These are phyloP conservation scores for Lachancea meyersii DNA, from an alignment of 805 yeast genomes.

Conservation along the genomic window DNA sequence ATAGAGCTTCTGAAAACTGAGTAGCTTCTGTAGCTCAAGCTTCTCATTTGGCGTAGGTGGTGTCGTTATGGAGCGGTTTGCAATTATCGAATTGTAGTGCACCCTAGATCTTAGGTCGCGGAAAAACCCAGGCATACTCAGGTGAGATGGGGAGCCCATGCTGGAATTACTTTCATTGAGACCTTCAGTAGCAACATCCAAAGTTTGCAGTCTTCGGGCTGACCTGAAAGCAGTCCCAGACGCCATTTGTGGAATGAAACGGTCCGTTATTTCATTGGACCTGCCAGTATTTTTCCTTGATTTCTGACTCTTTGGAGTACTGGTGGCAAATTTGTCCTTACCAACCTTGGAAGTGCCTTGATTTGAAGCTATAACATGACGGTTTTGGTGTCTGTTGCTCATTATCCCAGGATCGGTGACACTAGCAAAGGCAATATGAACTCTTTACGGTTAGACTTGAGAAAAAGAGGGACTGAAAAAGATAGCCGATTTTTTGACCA, in stretches of 20 bases:
- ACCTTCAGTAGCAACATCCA: slow-evolving; percentile 13
- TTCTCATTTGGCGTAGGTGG: not conserved
- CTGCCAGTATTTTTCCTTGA: slow-evolving; percentile 1
- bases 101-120: slow-evolving; percentile 21
- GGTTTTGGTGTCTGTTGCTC: not conserved
- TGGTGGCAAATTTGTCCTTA: not conserved
- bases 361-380: not conserved
- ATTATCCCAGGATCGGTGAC: no score
- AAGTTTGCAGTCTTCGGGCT: slow-evolving; percentile 15
- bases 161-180: slow-evolving; percentile 9
- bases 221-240: slow-evolving; percentile 29
- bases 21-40: not conserved
- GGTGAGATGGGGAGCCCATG: slow-evolving; percentile 25
- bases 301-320: slow-evolving; percentile 4
- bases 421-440: no score
- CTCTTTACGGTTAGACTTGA: no score
- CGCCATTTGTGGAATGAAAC: slow-evolving; percentile 36
- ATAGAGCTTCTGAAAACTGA: slow-evolving; percentile 20
- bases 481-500: no score
- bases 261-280: slow-evolving; percentile 22
- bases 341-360: not conserved
- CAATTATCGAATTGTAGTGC: slow-evolving; percentile 19
- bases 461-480: no score
- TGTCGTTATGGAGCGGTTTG: not conserved
- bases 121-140: slow-evolving; percentile 31